Evolutionary conservation across 2,329 filamentous ascomycete genomes (phyloP).

Genomic region (Aureobasidium melanogenum): DNA sequence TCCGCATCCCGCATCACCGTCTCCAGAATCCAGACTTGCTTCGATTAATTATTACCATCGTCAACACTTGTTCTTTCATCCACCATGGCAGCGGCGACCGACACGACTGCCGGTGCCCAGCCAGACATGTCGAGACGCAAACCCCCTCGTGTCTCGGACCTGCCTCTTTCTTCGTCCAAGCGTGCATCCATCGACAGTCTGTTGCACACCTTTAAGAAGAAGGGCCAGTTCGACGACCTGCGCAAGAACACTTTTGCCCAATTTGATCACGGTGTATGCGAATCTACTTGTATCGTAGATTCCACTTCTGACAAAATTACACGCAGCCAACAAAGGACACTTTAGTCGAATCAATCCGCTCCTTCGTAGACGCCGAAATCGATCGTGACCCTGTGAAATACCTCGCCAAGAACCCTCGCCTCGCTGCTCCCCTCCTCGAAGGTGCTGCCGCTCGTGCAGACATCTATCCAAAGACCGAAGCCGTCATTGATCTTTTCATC

Average conservation of each 20-base stretch:
- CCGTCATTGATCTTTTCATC: slow-evolving; percentile 59
- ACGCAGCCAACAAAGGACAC: slow-evolving; percentile 60
- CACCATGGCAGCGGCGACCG: slow-evolving; percentile 15
- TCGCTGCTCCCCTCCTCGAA: slow-evolving; percentile 67
- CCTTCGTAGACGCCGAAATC: slow-evolving; percentile 62
- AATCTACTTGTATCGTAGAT: background rate
- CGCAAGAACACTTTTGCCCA: slow-evolving; percentile 70
- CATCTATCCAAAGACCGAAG: slow-evolving; percentile 63
- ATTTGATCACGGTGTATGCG: slow-evolving; percentile 58
- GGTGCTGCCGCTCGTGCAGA: slow-evolving; percentile 68
- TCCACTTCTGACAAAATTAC: background rate
- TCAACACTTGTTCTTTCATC: background rate
- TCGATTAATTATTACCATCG: too few relatives aligned
- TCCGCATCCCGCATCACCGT: background rate
- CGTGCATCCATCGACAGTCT: slow-evolving; percentile 64
- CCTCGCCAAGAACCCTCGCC: slow-evolving; percentile 62
- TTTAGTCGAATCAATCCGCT: slow-evolving; percentile 25
- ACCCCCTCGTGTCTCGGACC: slow-evolving; percentile 64
- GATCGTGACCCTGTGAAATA: slow-evolving; percentile 61
- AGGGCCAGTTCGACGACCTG: slow-evolving; percentile 70
- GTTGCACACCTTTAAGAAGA: slow-evolving; percentile 77
- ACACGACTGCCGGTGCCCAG: background rate
- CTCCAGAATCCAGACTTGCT: background rate
- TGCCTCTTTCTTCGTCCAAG: slow-evolving; percentile 65
- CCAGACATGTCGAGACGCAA: slow-evolving; percentile 32